These are phyloP conservation scores for Lasiodiplodia hormozganensis DNA, from an alignment of 2,329 filamentous ascomycete species.

Conservation along the genomic window DNA sequence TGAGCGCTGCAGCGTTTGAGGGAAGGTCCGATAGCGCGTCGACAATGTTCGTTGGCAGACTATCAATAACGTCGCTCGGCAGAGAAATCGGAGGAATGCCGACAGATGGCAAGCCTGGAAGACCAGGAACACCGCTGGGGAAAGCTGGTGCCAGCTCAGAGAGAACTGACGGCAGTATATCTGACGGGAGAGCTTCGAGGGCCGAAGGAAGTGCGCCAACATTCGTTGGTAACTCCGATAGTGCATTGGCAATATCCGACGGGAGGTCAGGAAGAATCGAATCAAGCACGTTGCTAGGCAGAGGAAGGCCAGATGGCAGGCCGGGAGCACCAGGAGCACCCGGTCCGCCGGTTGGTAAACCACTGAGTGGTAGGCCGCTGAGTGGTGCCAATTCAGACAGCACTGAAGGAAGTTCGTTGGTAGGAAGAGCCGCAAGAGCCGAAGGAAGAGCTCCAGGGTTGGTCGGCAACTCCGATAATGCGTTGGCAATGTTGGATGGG, in stretches of 20 bases:
- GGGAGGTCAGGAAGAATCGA: background rate
- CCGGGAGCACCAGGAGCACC: too few relatives aligned
- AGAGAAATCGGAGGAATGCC: background rate
- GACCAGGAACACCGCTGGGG: background rate
- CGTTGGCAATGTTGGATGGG: constrained; percentile 4
- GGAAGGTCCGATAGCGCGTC: background rate
- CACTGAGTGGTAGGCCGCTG: background rate
- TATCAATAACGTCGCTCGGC: background rate
- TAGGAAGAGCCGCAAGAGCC: background rate
- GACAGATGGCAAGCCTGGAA: background rate
- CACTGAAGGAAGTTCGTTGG: background rate
- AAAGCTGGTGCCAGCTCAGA: background rate
- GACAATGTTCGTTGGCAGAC: background rate
- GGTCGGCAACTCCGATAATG: background rate
- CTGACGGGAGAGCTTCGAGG: background rate
- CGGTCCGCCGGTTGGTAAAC: background rate
- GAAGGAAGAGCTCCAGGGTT: background rate
- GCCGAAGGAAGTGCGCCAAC: background rate
- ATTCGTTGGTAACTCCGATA: background rate
- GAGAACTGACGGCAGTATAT: background rate
- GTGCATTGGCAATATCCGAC: constrained; percentile 2
- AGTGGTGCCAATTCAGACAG: background rate
- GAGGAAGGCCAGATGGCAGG: background rate
- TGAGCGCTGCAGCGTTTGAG: background rate
- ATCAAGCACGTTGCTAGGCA: background rate